A percentile compares a stretch with the other conserved stretches of the same genome.
Conservation (phyloP, 176 grass and related monocot species). For the Saccharum officinarum region DNA sequence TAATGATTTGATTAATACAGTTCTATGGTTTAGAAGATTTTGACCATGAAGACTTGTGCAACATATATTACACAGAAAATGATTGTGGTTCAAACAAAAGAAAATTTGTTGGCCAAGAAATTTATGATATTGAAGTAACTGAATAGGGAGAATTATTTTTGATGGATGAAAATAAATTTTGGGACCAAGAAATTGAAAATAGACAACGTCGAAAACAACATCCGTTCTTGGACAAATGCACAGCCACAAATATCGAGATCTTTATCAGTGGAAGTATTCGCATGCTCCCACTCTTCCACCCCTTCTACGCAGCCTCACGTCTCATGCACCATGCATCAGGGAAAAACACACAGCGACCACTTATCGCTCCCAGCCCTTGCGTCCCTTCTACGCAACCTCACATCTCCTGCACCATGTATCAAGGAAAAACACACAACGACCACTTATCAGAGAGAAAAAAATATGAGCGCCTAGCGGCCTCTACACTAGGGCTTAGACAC, state of each 20-base stretch:
- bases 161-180: background rate
- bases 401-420: no score
- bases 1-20: background rate
- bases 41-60: background rate
- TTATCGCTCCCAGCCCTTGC: no score
- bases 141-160: background rate
- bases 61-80: background rate
- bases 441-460: no score
- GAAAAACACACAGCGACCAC: no score
- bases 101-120: background rate
- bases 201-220: background rate
- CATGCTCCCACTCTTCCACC: no score
- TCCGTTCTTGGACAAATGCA: background rate
- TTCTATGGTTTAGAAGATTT: background rate
- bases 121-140: background rate
- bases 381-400: no score
- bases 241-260: background rate
- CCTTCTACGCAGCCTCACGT: no score
- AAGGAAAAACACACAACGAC: no score
- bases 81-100: background rate
- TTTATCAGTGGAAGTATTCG: no score
- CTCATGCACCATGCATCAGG: no score
- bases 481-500: no score
- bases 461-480: no score
- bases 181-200: background rate